Evolutionary conservation across 129 eudicot genomes (phyloP).

Genomic region (Ambrosia artemisiifolia): DNA sequence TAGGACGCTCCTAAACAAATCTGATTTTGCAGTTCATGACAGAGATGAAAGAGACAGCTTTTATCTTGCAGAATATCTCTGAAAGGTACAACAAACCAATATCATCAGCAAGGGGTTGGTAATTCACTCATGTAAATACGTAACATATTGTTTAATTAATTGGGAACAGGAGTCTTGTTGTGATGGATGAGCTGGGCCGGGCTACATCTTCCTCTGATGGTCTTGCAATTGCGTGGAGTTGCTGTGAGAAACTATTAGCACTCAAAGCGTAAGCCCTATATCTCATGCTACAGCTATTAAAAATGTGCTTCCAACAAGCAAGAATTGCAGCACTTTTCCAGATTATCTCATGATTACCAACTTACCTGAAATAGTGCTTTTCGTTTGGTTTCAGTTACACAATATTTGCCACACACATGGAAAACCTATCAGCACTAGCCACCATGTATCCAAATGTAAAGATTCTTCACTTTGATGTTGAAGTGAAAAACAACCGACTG

Average conservation of each 20-base stretch:
- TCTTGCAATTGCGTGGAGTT: conserved; percentile 97
- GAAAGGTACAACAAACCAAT: conserved; percentile 46
- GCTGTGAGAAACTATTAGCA: conserved; percentile 87
- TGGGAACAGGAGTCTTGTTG: conserved; percentile 78
- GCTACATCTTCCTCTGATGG: conserved; percentile 99
- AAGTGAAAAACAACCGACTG: conserved; percentile 74
- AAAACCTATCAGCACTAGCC: conserved; percentile 74
- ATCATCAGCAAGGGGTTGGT: neutral
- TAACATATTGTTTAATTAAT: neutral
- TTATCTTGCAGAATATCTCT: conserved; percentile 87
- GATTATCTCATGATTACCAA: neutral
- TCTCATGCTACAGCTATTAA: conserved; percentile 10
- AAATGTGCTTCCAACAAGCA: neutral
- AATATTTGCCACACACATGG: conserved; percentile 94
- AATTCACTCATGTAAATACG: neutral
- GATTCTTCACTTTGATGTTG: conserved; percentile 83
- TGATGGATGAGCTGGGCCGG: conserved; percentile 96
- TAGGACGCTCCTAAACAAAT: conserved; percentile 3
- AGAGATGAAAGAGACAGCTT: conserved; percentile 97
- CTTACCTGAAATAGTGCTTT: neutral
- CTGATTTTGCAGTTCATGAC: conserved; percentile 85
- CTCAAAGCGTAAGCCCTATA: conserved; percentile 62
- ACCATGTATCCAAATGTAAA: conserved; percentile 82
- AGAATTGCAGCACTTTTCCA: conserved; percentile 7
- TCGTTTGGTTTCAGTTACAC: conserved; percentile 56